Evolutionary conservation across 805 yeast genomes (phyloP).

Genomic region (Metschnikowia rubicola): DNA sequence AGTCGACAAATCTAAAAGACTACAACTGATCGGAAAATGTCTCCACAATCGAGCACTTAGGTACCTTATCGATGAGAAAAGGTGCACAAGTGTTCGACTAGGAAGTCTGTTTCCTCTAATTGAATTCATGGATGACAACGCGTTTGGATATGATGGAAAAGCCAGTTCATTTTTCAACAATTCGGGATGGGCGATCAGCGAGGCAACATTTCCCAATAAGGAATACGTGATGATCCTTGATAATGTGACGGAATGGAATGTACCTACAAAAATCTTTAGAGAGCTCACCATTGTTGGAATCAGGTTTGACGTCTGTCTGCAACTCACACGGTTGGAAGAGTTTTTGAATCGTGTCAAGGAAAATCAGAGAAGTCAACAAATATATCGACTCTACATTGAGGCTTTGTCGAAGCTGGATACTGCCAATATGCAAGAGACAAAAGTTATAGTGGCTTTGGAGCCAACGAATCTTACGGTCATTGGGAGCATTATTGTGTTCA

Average conservation of each 20-base stretch:
- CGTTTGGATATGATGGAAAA: slow-evolving; percentile 22
- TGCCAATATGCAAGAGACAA: slow-evolving; percentile 32
- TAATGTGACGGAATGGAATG: slow-evolving; percentile 46
- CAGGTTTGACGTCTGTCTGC: slow-evolving; percentile 51
- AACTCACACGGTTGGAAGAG: slow-evolving; percentile 39
- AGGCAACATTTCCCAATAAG: slow-evolving; percentile 16
- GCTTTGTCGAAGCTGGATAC: slow-evolving; percentile 32
- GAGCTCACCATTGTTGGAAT: slow-evolving; percentile 57
- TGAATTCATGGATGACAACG: slow-evolving; percentile 25
- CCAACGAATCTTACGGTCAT: slow-evolving; percentile 50
- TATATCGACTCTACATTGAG: slow-evolving; percentile 32
- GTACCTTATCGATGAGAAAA: slow-evolving; percentile 43
- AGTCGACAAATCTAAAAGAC: slow-evolving; percentile 52
- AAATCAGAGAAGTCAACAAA: slow-evolving; percentile 19
- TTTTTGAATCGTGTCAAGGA: slow-evolving; percentile 29
- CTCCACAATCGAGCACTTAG: slow-evolving; percentile 51
- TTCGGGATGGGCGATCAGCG: slow-evolving; percentile 39
- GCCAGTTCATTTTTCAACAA: slow-evolving; percentile 31
- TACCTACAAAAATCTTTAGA: slow-evolving; percentile 50
- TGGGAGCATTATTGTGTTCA: slow-evolving; percentile 49
- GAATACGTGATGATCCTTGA: slow-evolving; percentile 40
- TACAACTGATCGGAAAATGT: slow-evolving; percentile 53
- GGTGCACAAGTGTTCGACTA: slow-evolving; percentile 36
- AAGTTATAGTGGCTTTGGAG: slow-evolving; percentile 51
- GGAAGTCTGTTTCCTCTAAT: slow-evolving; percentile 51